Evolutionary conservation across 2,329 filamentous ascomycete genomes (phyloP).

Genomic region (Aspergillus ochraceus): DNA sequence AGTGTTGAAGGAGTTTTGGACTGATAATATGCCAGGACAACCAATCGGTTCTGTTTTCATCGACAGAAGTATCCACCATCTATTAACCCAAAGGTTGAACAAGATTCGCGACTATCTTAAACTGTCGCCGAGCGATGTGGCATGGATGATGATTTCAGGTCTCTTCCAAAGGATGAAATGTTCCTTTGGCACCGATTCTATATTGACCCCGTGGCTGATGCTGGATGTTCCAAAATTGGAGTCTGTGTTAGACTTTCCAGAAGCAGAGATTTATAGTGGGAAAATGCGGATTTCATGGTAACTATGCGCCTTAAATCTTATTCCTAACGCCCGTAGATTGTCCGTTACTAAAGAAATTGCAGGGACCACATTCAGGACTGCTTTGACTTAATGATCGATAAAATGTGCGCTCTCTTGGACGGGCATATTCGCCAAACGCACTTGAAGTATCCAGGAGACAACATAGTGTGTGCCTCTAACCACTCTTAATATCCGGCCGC

Average conservation of each 20-base stretch:
- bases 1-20: not conserved
- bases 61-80: slow-evolving; percentile 29
- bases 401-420: slow-evolving; percentile 31
- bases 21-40: slow-evolving; percentile 17
- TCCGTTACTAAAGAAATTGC: not conserved
- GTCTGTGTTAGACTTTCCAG: slow-evolving; percentile 19
- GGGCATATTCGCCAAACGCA: slow-evolving; percentile 26
- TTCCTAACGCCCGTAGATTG: not conserved
- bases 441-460: slow-evolving; percentile 21
- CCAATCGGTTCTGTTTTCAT: slow-evolving; percentile 41
- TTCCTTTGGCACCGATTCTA: slow-evolving; percentile 29
- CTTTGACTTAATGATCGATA: slow-evolving; percentile 26
- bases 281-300: slow-evolving; percentile 34
- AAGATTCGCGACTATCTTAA: slow-evolving; percentile 20
- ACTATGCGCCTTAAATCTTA: not conserved
- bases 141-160: slow-evolving; percentile 32
- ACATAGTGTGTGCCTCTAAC: slow-evolving; percentile 26
- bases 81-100: slow-evolving; percentile 23
- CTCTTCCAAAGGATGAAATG: slow-evolving; percentile 36
- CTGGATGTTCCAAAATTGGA: slow-evolving; percentile 30
- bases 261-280: slow-evolving; percentile 27
- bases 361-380: slow-evolving; percentile 21
- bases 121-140: slow-evolving; percentile 18
- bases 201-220: slow-evolving; percentile 24
- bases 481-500: not conserved